A percentile compares a stretch with the other conserved stretches of the same genome.
Evolutionary conservation across 495 filamentous ascomycete species (phyloP).

Genomic region (Parmelia sp.): DNA sequence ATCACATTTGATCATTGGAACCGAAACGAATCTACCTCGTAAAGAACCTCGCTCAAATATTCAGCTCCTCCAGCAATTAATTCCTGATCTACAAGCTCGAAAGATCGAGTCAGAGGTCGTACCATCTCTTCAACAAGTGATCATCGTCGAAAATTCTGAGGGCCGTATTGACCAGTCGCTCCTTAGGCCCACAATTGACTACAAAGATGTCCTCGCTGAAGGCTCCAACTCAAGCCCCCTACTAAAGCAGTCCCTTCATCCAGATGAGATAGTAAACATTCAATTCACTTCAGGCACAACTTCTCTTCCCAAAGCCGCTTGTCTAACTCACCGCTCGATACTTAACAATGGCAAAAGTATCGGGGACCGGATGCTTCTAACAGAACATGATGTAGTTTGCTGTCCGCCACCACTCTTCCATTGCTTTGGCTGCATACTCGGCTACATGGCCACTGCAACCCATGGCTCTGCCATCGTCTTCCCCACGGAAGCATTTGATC

Average conservation of each 20-base stretch:
- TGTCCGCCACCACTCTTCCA: conserved; percentile 88
- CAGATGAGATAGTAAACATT: conserved; percentile 80
- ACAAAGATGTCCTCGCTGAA: conserved; percentile 49
- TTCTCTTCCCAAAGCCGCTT: conserved; percentile 82
- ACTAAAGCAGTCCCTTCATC: conserved; percentile 45
- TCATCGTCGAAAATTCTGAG: conserved; percentile 75
- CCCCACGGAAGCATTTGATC: conserved; percentile 81
- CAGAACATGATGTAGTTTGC: conserved; percentile 64
- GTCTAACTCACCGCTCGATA: conserved; percentile 75
- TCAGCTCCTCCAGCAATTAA: conserved; percentile 56
- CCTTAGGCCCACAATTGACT: conserved; percentile 49
- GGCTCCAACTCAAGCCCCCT: conserved; percentile 29
- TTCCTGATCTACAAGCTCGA: conserved; percentile 49
- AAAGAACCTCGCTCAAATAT: conserved; percentile 75
- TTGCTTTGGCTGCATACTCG: conserved; percentile 86
- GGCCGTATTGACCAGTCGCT: conserved; percentile 47
- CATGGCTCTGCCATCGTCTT: conserved; percentile 82
- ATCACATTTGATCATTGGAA: conserved; percentile 71
- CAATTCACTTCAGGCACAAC: conserved; percentile 97
- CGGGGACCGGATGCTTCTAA: conserved; percentile 75
- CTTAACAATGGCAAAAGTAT: conserved; percentile 86
- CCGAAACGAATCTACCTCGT: conserved; percentile 78
- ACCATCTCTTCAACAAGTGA: conserved; percentile 61
- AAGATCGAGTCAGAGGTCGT: conserved; percentile 58
- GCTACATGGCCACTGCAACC: conserved; percentile 90